Evolutionary conservation across 2,329 filamentous ascomycete species (phyloP).

Genomic region (Penicillium verrucosum): DNA sequence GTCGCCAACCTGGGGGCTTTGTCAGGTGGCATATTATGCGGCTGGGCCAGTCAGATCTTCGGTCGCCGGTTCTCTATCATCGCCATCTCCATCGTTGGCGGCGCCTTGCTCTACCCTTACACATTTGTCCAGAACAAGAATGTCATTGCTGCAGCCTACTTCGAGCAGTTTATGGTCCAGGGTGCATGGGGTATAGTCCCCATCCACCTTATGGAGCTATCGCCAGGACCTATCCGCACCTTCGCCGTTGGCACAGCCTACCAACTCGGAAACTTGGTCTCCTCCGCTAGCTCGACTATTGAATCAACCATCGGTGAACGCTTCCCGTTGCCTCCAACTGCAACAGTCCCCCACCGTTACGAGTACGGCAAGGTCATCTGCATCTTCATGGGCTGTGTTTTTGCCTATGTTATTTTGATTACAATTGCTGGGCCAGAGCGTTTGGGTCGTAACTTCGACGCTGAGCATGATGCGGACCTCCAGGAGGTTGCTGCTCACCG

Average conservation of each 20-base stretch:
- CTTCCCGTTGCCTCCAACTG: conserved; percentile 64
- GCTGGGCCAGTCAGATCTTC: conserved; percentile 66
- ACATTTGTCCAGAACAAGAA: conserved; percentile 61
- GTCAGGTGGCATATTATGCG: conserved; percentile 63
- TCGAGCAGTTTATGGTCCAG: conserved; percentile 76
- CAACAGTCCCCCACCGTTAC: conserved; percentile 54
- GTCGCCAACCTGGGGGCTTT: conserved; percentile 70
- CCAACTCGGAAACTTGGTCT: conserved; percentile 62
- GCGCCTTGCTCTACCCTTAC: conserved; percentile 79
- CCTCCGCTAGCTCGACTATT: conserved; percentile 66
- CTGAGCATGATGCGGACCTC: conserved; percentile 48
- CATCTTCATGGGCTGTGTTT: conserved; percentile 89
- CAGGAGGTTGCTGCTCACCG: conserved; percentile 41
- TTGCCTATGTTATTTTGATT: conserved; percentile 55
- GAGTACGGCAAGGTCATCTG: conserved; percentile 81
- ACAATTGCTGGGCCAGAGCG: conserved; percentile 50
- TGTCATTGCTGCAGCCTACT: conserved; percentile 78
- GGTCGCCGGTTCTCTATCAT: conserved; percentile 69
- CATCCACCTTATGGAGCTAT: conserved; percentile 64
- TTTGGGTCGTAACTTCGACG: conserved; percentile 47
- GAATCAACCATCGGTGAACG: conserved; percentile 70
- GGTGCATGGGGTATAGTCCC: conserved; percentile 75
- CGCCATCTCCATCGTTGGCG: conserved; percentile 61
- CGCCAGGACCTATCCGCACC: conserved; percentile 58
- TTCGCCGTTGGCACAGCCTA: conserved; percentile 63